Evolutionary conservation across 2,329 filamentous ascomycete species (phyloP).

Genomic region (Ambrosiella beaveri): DNA sequence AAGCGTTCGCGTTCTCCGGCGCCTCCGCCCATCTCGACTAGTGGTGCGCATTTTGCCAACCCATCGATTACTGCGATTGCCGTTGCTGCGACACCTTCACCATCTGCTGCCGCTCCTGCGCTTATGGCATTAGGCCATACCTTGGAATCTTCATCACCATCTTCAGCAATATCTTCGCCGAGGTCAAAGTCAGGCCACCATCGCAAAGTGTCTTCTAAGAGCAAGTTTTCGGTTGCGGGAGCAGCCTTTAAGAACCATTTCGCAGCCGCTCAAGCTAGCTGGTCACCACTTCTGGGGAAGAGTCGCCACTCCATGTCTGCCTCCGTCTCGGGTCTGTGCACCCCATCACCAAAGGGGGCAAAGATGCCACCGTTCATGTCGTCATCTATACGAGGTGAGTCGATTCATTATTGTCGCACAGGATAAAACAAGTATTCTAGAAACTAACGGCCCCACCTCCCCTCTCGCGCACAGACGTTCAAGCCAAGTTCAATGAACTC

Average conservation of each 20-base stretch:
- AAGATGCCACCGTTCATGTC: slow-evolving; percentile 25
- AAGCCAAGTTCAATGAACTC: slow-evolving; percentile 34
- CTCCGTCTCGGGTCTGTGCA: slow-evolving; percentile 2
- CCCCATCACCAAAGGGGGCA: slow-evolving; percentile 14
- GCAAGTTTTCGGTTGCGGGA: slow-evolving; percentile 2
- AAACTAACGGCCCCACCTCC: neutral
- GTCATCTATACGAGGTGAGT: slow-evolving; percentile 22
- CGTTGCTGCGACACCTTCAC: slow-evolving; percentile 12
- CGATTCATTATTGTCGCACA: neutral
- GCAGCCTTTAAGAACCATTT: slow-evolving; percentile 1
- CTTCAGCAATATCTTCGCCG: neutral
- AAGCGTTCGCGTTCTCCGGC: slow-evolving; percentile 31
- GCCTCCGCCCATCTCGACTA: slow-evolving; percentile 17
- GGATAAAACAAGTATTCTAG: neutral
- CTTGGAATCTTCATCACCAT: neutral
- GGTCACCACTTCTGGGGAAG: slow-evolving; percentile 6
- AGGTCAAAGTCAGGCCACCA: neutral
- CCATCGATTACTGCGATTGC: slow-evolving; percentile 13
- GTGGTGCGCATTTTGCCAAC: slow-evolving; percentile 15
- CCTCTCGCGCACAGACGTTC: slow-evolving; percentile 25
- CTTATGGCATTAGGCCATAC: neutral
- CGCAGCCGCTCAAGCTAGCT: slow-evolving; percentile 2
- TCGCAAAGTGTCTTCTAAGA: slow-evolving; percentile 4
- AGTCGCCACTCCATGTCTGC: slow-evolving; percentile 4
- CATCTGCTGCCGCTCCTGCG: neutral